These are phyloP conservation scores for Sordaria brevicollis DNA, from an alignment of 495 filamentous ascomycete genomes.

Conservation along the genomic window DNA sequence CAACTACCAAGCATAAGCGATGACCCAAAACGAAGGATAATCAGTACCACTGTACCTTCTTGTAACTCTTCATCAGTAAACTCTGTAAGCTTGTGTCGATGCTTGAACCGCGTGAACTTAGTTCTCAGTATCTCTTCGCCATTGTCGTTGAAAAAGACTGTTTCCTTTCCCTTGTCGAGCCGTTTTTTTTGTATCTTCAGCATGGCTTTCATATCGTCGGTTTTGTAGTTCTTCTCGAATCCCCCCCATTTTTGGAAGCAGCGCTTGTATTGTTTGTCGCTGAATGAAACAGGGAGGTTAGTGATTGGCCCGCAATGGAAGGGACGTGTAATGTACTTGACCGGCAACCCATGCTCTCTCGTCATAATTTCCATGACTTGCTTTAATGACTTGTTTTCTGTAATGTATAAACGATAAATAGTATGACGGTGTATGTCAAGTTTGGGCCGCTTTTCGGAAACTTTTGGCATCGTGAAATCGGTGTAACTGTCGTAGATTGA, in stretches of 20 bases:
- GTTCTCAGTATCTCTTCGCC: conserved; percentile 1
- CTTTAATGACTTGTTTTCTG: conserved; percentile 1
- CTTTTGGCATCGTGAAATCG: background rate
- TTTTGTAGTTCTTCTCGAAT: conserved; percentile 17
- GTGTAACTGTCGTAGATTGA: background rate
- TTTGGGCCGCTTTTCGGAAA: background rate
- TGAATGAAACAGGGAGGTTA: conserved; percentile 3
- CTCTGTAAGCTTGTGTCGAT: conserved; percentile 3
- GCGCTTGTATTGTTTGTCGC: conserved; percentile 20
- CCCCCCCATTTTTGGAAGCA: conserved; percentile 17
- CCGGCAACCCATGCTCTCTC: conserved; percentile 6
- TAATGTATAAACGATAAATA: conserved; percentile 16
- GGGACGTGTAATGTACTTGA: conserved; percentile 7
- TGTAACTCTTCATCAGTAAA: background rate
- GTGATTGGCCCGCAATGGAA: background rate
- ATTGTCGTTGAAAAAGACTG: conserved; percentile 6
- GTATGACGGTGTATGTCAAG: conserved; percentile 8
- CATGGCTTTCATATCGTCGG: conserved; percentile 14
- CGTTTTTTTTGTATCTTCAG: conserved; percentile 11
- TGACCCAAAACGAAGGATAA: background rate
- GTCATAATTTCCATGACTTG: conserved; percentile 18
- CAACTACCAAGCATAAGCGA: conserved; percentile 1
- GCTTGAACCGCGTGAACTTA: conserved; percentile 13
- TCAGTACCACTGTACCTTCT: background rate
- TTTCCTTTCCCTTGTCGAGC: conserved; percentile 3